These are phyloP conservation scores for Trichoderma citrinoviride DNA, from an alignment of 2,329 filamentous ascomycete genomes.

Conservation along the genomic window DNA sequence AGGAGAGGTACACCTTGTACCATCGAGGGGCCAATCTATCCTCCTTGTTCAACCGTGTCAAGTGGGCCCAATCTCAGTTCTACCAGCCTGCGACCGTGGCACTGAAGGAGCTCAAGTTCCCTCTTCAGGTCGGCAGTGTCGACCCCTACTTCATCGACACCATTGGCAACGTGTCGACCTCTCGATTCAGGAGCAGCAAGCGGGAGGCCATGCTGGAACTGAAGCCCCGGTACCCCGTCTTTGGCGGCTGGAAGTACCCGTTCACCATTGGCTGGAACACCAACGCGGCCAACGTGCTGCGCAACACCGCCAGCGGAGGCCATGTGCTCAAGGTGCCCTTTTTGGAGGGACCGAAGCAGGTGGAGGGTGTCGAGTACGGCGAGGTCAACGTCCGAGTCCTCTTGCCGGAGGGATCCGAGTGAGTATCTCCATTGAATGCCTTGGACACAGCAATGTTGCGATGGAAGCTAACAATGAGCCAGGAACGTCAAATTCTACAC, in stretches of 20 bases:
- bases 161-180: slow-evolving; percentile 96
- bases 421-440: slow-evolving; percentile 37
- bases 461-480: slow-evolving; percentile 38
- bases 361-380: slow-evolving; percentile 83
- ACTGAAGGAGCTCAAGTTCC: slow-evolving; percentile 77
- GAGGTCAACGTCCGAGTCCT: slow-evolving; percentile 77
- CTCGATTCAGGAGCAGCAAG: slow-evolving; percentile 73
- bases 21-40: slow-evolving; percentile 81
- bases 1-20: slow-evolving; percentile 86
- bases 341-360: slow-evolving; percentile 83
- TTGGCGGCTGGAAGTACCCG: slow-evolving; percentile 97
- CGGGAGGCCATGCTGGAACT: slow-evolving; percentile 83
- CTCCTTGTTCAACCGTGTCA: slow-evolving; percentile 70
- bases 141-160: slow-evolving; percentile 95
- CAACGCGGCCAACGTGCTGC: slow-evolving; percentile 73
- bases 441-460: no score
- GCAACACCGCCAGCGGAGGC: slow-evolving; percentile 62
- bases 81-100: slow-evolving; percentile 75
- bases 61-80: slow-evolving; percentile 71
- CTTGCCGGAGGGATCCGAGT: slow-evolving; percentile 87
- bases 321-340: slow-evolving; percentile 90
- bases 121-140: slow-evolving; percentile 72
- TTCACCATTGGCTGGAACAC: slow-evolving; percentile 97
- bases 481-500: slow-evolving; percentile 80
- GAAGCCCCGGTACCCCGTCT: slow-evolving; percentile 92